Conservation (phyloP, 2,329 filamentous ascomycete species). For the Paecilomyces dactylethromorphus region DNA sequence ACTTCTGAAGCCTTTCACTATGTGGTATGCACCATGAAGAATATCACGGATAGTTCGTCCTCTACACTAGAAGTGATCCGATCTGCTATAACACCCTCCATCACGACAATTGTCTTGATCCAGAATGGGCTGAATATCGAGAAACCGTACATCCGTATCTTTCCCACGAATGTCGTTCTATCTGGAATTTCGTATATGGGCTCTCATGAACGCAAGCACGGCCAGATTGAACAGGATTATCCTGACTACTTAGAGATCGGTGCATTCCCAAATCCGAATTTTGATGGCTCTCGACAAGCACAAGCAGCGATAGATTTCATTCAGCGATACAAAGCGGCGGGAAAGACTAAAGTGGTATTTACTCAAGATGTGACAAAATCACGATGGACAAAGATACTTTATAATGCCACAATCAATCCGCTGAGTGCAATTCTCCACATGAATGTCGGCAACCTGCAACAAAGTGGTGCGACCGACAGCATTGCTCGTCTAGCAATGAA, state of each 20-base stretch:
- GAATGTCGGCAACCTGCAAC: constrained; percentile 46
- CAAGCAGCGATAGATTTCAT: constrained; percentile 40
- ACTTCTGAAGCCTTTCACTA: no score
- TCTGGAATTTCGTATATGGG: constrained; percentile 49
- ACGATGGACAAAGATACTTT: constrained; percentile 36
- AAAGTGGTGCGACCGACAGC: constrained; percentile 41
- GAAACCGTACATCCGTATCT: constrained; percentile 42
- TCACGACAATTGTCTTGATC: constrained; percentile 48
- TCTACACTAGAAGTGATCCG: constrained; percentile 42
- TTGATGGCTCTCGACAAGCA: constrained; percentile 5
- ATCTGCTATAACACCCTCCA: constrained; percentile 44
- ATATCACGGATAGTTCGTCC: constrained; percentile 49
- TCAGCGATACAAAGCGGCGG: constrained; percentile 40
- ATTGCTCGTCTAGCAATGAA: constrained; percentile 47
- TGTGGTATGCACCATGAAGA: constrained; percentile 54
- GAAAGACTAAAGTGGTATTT: constrained; percentile 38
- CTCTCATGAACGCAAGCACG: constrained; percentile 41
- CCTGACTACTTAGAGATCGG: constrained; percentile 46
- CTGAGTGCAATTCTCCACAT: constrained; percentile 45
- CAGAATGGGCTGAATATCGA: constrained; percentile 59
- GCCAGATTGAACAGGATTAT: constrained; percentile 48
- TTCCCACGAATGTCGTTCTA: constrained; percentile 48
- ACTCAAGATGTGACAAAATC: constrained; percentile 21
- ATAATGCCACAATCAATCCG: constrained; percentile 46
- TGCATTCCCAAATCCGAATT: constrained; percentile 32